Conservation (phyloP, 352 stramenopile genomes). For the Phytophthora hybrid region DNA sequence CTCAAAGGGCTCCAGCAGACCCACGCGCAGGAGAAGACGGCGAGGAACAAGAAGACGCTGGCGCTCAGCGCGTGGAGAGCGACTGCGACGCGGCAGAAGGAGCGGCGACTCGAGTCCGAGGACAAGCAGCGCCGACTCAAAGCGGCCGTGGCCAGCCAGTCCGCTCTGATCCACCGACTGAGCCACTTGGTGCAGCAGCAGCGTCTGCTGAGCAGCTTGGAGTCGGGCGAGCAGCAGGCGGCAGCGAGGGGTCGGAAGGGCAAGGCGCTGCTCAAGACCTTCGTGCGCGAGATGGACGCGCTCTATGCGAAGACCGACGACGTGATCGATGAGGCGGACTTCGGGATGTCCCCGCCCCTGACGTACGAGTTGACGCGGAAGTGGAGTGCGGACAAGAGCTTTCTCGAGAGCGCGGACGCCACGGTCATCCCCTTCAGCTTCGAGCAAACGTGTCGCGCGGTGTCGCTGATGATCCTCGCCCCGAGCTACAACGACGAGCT, state of each 20-base stretch:
- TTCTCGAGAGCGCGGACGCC: constrained; percentile 34
- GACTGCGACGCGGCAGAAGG: constrained; percentile 30
- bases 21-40: constrained; percentile 5
- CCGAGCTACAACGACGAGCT: constrained; percentile 32
- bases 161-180: constrained; percentile 28
- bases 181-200: constrained; percentile 21
- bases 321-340: constrained; percentile 18
- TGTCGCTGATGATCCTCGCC: constrained; percentile 34
- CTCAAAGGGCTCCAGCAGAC: constrained; percentile 19
- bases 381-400: constrained; percentile 25
- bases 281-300: constrained; percentile 34
- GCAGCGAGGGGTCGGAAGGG: not conserved
- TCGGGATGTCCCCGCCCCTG: constrained; percentile 24
- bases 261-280: constrained; percentile 29
- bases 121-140: constrained; percentile 27
- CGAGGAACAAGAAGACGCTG: constrained; percentile 32
- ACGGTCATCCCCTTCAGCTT: constrained; percentile 34
- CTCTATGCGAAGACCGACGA: constrained; percentile 36
- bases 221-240: constrained; percentile 1
- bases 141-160: constrained; percentile 24
- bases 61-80: constrained; percentile 24
- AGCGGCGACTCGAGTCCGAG: constrained; percentile 27
- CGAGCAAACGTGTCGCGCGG: constrained; percentile 28
- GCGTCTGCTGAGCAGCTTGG: constrained; percentile 4
- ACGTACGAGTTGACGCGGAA: constrained; percentile 30